These are phyloP conservation scores for Saprolegnia parasitica DNA, from an alignment of 352 stramenopile species.

Conservation along the genomic window DNA sequence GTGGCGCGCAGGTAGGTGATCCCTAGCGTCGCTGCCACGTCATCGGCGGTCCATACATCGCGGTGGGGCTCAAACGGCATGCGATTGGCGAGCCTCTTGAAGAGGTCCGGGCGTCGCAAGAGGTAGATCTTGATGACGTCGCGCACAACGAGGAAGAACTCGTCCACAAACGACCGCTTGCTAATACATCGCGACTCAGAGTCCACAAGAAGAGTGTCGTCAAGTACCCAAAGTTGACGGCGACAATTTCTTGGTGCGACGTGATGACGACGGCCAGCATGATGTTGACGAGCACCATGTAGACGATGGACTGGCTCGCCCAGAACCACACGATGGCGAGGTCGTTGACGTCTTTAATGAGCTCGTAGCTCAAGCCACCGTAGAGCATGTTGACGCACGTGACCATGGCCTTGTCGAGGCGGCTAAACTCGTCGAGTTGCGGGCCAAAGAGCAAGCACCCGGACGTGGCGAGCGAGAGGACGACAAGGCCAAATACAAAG, in stretches of 20 bases:
- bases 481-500: background rate
- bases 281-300: conserved; percentile 7
- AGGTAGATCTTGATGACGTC: conserved; percentile 1
- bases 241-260: conserved; percentile 6
- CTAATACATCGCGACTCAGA: background rate
- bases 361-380: conserved; percentile 6
- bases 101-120: background rate
- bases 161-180: conserved; percentile 10
- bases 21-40: background rate
- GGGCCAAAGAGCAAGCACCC: conserved; percentile 8
- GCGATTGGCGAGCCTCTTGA: background rate
- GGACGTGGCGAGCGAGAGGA: background rate
- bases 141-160: background rate
- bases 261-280: conserved; percentile 10
- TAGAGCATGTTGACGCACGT: conserved; percentile 14
- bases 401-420: conserved; percentile 2
- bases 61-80: background rate
- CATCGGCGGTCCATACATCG: background rate
- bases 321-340: conserved; percentile 14
- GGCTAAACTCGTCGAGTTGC: background rate
- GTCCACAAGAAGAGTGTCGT: background rate
- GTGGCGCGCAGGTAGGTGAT: background rate
- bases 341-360: conserved; percentile 12
- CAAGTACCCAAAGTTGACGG: background rate
- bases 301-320: conserved; percentile 4